Percentiles rank a stretch among this genome's conserved stretches.
Evolutionary conservation across 305 asterid genomes (phyloP).

Genomic region (Fraxinus albicans): DNA sequence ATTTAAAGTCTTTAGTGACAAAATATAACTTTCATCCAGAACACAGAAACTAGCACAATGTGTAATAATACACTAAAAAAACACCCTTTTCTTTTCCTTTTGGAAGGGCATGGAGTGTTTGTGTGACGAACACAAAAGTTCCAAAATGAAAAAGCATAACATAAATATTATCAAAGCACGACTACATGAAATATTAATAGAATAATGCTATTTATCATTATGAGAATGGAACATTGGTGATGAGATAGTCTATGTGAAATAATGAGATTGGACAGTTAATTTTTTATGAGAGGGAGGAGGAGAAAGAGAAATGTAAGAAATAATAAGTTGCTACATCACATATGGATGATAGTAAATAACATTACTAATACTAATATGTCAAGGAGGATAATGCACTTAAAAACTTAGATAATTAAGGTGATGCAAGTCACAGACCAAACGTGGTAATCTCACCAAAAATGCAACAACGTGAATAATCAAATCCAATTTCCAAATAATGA

Average conservation of each 20-base stretch:
- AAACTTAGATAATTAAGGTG: not conserved
- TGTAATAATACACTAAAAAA: not conserved
- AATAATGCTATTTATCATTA: too few species aligned
- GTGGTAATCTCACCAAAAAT: not conserved
- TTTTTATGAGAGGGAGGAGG: too few species aligned
- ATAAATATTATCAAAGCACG: not conserved
- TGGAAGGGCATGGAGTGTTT: not conserved
- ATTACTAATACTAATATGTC: not conserved
- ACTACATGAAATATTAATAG: not conserved
- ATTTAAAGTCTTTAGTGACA: not conserved
- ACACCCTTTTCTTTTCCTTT: not conserved
- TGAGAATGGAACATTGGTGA: too few species aligned
- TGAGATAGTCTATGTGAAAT: too few species aligned
- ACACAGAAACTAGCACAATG: not conserved
- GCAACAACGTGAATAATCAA: not conserved
- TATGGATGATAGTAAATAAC: too few species aligned
- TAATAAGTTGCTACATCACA: too few species aligned
- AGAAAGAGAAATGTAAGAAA: too few species aligned
- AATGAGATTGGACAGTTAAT: too few species aligned
- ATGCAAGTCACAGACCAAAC: not conserved
- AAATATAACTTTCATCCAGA: not conserved
- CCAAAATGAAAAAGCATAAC: not conserved
- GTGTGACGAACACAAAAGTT: not conserved
- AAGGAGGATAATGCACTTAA: not conserved
- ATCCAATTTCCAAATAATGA: not conserved